These are phyloP conservation scores for Dictyostelium citrinum DNA, from an alignment of 78 protist genomes.

Conservation along the genomic window DNA sequence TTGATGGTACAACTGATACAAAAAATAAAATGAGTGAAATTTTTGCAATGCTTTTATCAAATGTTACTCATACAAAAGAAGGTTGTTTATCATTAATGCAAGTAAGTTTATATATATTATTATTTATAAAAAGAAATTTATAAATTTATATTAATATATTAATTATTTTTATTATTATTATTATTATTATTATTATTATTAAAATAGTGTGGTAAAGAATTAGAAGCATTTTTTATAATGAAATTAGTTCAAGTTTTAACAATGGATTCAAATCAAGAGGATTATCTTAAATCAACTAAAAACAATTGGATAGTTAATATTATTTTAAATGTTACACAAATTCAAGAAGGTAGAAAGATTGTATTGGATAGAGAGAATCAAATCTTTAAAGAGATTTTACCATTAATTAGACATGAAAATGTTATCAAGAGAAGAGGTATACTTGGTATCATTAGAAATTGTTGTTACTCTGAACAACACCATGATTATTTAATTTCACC, in stretches of 20 bases:
- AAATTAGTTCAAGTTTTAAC: slow-evolving; percentile 37
- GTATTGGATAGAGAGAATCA: slow-evolving; percentile 36
- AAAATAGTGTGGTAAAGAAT: slow-evolving; percentile 56
- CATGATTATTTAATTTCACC: slow-evolving; percentile 12
- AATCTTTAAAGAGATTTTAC: slow-evolving; percentile 18
- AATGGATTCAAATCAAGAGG: not conserved
- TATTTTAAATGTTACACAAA: slow-evolving; percentile 58
- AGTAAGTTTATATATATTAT: not conserved
- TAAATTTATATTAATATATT: not conserved
- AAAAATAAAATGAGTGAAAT: slow-evolving; percentile 59
- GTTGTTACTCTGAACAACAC: slow-evolving; percentile 41
- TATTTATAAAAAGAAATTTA: too few relatives aligned
- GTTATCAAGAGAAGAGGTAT: slow-evolving; percentile 59
- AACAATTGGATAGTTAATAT: slow-evolving; percentile 49
- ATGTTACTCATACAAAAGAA: slow-evolving; percentile 72
- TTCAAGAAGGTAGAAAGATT: slow-evolving; percentile 77
- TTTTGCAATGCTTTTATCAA: slow-evolving; percentile 62
- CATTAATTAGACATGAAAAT: slow-evolving; percentile 25
- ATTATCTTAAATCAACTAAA: slow-evolving; percentile 1
- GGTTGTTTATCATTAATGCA: slow-evolving; percentile 60
- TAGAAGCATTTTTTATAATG: slow-evolving; percentile 65
- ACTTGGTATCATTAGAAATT: slow-evolving; percentile 69
- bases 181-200: not conserved
- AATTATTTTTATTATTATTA: not conserved
- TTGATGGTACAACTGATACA: slow-evolving; percentile 61